Base-by-base conservation (phyloP, 257 asterid genomes). In the Marsdenia floribunda region DNA sequence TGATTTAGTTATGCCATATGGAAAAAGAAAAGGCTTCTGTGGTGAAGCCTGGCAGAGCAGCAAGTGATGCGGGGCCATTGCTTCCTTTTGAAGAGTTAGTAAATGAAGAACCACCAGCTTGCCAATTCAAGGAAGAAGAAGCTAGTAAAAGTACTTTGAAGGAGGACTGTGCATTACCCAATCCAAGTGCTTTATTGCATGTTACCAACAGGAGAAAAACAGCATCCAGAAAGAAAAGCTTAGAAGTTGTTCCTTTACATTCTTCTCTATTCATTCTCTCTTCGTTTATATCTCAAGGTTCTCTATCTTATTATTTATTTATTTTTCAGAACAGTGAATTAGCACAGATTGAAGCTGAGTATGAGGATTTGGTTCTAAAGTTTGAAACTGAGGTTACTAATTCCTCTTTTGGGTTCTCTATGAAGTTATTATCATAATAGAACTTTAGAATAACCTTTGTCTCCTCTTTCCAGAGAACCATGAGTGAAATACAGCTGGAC, bases 141-240 rank as follows among this genome's bases (percentile, higher is more conserved):
- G 85, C 77, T 73, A 74, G 75, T 64, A 61, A 71, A 66, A 75
- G 63, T 63, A 73, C 72, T 75, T 84, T 55, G 80, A 67, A 67
- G 72, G 91, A 82, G 52, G 93, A 86, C 68, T 77, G 83, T 73
- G 71, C 61, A 72, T 88, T 90, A 78, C 97, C 96, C 57, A 88
- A 83, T 64, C 90, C 95, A 59, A 83, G 66, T 80, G 86, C 92
- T 79, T 78, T 94, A 76, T 83, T 88, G 86, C 89, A 89, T 85
- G 96, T 94, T 75, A 94, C 99, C 80, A 92, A 87, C 78, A 83
- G 99, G 86, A 88, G 86, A 85, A 94, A 90, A 87, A 81, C 78
- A 75, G 84, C 89, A 14, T 78, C 83, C 72, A 80, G 89, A 80
- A 87, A 86, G 81, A 86, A 86, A 84, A 90, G 91, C 85, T 82